phyloP scores from a whole-genome alignment of 768 basidiomycete species.

The Agrocybe pediades region DNA sequence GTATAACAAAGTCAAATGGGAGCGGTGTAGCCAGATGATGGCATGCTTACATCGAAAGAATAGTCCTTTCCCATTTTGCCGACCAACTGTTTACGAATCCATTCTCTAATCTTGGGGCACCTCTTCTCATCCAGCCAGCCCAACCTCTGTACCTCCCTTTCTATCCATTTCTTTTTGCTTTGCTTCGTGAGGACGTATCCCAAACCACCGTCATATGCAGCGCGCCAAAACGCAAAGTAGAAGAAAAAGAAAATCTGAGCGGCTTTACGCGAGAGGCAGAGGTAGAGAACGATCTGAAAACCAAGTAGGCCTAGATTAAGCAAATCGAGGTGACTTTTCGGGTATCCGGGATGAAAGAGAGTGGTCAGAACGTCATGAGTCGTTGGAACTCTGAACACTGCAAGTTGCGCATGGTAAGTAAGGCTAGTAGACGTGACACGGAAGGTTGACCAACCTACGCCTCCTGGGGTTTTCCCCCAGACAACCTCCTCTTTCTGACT shows the following conservation, averaged over 20 bases:
- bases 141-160: conserved; percentile 69
- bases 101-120: conserved; percentile 63
- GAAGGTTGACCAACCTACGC: conserved; percentile 58
- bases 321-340: conserved; percentile 88
- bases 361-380: conserved; percentile 89
- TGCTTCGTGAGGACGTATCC: conserved; percentile 95
- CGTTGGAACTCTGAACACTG: conserved; percentile 92
- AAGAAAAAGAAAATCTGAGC: conserved; percentile 75
- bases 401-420: not conserved
- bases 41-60: conserved; percentile 76
- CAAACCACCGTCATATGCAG: conserved; percentile 89
- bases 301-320: conserved; percentile 81
- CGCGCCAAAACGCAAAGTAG: conserved; percentile 93
- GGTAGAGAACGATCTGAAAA: conserved; percentile 76
- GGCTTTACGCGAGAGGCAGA: conserved; percentile 54
- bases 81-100: conserved; percentile 85
- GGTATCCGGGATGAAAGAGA: conserved; percentile 78
- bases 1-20: conserved; percentile 7
- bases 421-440: conserved; percentile 5
- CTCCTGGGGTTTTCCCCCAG: conserved; percentile 85
- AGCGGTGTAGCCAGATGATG: conserved; percentile 1
- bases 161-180: conserved; percentile 95
- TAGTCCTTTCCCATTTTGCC: conserved; percentile 97
- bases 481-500: conserved; percentile 59
- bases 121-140: conserved; percentile 89